phyloP scores from a whole-genome alignment of 2,329 filamentous ascomycete species.

The Aspergillus spinulosporus region DNA sequence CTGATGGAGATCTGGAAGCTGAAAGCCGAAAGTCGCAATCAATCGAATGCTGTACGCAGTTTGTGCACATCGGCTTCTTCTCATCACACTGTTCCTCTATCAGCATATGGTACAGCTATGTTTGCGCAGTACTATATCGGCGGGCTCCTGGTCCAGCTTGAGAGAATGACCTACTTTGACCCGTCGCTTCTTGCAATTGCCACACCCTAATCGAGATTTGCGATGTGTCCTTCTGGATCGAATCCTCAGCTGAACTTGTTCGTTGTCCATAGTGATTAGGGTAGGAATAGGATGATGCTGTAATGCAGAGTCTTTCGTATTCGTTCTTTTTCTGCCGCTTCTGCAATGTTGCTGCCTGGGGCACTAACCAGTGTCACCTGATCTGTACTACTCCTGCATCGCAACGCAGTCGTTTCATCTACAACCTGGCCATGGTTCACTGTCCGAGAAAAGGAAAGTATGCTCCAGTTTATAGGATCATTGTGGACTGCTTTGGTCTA shows the following conservation, averaged over 20 bases:
- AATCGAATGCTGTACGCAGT: conserved; percentile 31
- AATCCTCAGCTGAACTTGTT: conserved; percentile 10
- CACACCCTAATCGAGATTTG: conserved; percentile 37
- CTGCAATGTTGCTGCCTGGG: conserved; percentile 10
- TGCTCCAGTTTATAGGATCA: too few relatives aligned
- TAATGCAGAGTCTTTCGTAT: conserved; percentile 14
- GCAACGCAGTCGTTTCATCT: neutral
- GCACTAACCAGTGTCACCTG: neutral
- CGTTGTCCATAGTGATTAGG: conserved; percentile 12
- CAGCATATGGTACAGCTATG: too few relatives aligned
- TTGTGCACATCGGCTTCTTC: conserved; percentile 32
- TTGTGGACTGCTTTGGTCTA: too few relatives aligned
- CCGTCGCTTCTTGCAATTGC: conserved; percentile 36
- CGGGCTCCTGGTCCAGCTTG: neutral
- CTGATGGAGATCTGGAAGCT: conserved; percentile 13
- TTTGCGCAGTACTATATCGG: too few relatives aligned
- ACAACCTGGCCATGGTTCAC: neutral
- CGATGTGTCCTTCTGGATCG: conserved; percentile 33
- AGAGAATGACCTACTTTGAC: conserved; percentile 32
- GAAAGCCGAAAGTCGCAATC: conserved; percentile 28
- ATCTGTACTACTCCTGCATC: neutral
- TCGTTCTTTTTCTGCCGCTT: conserved; percentile 17
- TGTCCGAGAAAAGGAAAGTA: too few relatives aligned
- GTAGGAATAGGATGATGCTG: neutral
- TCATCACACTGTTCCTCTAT: conserved; percentile 35